These are phyloP conservation scores for Ganoderma lucidum DNA, from an alignment of 1,284 basidiomycete species.

Conservation along the genomic window DNA sequence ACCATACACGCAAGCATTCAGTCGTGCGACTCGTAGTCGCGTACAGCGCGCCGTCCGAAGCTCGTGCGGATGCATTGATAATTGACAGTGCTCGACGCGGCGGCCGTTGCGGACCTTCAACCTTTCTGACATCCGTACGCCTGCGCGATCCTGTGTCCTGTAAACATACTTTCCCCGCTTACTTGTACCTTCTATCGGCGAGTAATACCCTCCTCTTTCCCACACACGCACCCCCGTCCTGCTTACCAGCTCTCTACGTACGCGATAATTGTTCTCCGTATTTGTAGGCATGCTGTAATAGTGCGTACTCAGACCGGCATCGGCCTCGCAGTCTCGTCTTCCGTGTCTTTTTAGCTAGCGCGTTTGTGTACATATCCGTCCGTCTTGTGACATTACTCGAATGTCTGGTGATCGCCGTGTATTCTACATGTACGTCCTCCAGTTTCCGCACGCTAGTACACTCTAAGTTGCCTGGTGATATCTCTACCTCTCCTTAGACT, in stretches of 20 bases:
- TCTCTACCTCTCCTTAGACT: background rate
- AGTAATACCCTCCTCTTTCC: conserved; percentile 3
- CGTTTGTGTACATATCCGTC: background rate
- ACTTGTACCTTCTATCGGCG: background rate
- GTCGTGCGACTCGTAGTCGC: background rate
- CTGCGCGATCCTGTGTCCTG: background rate
- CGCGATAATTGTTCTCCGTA: conserved; percentile 13
- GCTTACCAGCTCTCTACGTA: background rate
- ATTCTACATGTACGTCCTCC: background rate
- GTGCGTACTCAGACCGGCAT: background rate
- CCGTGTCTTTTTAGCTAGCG: conserved; percentile 2
- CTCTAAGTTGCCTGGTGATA: background rate
- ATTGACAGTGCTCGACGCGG: background rate
- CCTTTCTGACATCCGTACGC: background rate
- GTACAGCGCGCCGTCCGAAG: background rate
- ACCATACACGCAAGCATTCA: background rate
- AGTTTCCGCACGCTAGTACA: background rate
- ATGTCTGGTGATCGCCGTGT: background rate
- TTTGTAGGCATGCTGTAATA: conserved; percentile 15
- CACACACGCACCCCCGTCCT: background rate
- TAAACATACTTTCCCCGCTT: conserved; percentile 2
- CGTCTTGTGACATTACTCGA: background rate
- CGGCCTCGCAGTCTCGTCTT: background rate
- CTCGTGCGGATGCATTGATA: background rate
- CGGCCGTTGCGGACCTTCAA: background rate